Base-by-base conservation (phyloP, 2,329 filamentous ascomycete genomes). In the Chaetomiaceae sp. region DNA sequence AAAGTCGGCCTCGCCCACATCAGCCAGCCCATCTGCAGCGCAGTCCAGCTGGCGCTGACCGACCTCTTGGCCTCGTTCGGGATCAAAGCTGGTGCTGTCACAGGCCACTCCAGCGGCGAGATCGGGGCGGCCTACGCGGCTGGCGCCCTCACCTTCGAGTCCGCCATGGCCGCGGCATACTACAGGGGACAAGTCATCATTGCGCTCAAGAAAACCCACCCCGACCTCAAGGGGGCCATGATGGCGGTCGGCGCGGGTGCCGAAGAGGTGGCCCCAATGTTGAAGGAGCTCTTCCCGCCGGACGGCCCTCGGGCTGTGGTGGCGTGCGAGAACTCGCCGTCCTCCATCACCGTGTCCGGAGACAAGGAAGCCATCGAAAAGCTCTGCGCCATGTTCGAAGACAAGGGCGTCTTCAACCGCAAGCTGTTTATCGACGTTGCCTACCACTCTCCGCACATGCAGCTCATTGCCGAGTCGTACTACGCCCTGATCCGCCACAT, bases 401-500 rank as follows among this genome's bases (percentile, higher is more conserved):
- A 67, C 23, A 68, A 70, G 27, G 63, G 64, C 19, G 58, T 73
- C 7, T 77, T 79, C 55, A 71, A 72, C 50, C 69, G 74, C 30
- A 73, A 70, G 50, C 68, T 79, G 1, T 68, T 68, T 3, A 72
- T 78, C 10, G 70, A 74, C 5, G 70, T 73, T n/a, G 75, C 75
- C 0, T 79, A 79, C 44, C 76, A 79, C 58, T 79, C 75, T 0
- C 65, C 68, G 12, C 73, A 77, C 54, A 78, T 79, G 75, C 67
- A 71, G 49, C 63, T 71, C 0, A 65, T 77, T 3, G 71, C 73
- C 2, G 68, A 72, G 2, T 67, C 69, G 1, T 77, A 77, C 50
- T 57, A 67, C 33, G 57, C 60, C 4, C 65, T 67, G 2, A 50
- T 62, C 44, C 23, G 35, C 13, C 53, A 60, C 42, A 60, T 60